phyloP scores from a whole-genome alignment of 164 flowering plant species.

The Stephania cephalantha region DNA sequence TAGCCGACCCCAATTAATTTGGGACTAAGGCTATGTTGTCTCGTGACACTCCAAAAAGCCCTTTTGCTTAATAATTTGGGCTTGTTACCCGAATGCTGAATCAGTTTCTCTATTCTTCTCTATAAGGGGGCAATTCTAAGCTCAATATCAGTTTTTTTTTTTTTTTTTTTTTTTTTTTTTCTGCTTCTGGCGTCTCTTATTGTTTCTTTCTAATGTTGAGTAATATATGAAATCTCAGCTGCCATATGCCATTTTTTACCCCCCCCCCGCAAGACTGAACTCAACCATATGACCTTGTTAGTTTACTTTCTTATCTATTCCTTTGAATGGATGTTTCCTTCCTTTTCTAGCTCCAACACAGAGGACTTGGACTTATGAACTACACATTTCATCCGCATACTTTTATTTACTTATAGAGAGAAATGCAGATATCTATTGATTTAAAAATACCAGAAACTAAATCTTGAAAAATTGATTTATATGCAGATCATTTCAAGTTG shows the following conservation, averaged over 20 bases:
- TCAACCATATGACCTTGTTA: not conserved
- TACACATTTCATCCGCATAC: not conserved
- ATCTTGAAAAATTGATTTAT: slow-evolving; percentile 2
- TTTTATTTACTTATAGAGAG: not conserved
- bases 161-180: too few relatives aligned
- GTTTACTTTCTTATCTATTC: not conserved
- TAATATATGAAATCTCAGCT: not conserved
- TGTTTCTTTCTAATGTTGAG: not conserved
- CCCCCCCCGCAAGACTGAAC: not conserved
- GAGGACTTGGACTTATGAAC: not conserved
- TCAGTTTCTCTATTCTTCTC: too few relatives aligned
- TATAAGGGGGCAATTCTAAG: too few relatives aligned
- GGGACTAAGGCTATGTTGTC: too few relatives aligned
- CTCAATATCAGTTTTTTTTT: too few relatives aligned
- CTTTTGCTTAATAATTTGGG: too few relatives aligned
- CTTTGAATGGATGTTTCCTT: not conserved
- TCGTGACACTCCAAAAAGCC: too few relatives aligned
- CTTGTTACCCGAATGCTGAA: too few relatives aligned
- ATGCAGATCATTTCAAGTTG: slow-evolving; percentile 96
- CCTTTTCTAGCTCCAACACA: not conserved
- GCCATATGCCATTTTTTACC: not conserved
- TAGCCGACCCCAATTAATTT: too few relatives aligned
- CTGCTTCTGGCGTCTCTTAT: not conserved
- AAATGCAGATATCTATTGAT: not conserved
- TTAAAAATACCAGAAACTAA: not conserved